Evolutionary conservation across 306 rosid genomes (phyloP), one percentile per base, ranked within the genome.

Genomic region (Lathyrus oleraceus): DNA sequence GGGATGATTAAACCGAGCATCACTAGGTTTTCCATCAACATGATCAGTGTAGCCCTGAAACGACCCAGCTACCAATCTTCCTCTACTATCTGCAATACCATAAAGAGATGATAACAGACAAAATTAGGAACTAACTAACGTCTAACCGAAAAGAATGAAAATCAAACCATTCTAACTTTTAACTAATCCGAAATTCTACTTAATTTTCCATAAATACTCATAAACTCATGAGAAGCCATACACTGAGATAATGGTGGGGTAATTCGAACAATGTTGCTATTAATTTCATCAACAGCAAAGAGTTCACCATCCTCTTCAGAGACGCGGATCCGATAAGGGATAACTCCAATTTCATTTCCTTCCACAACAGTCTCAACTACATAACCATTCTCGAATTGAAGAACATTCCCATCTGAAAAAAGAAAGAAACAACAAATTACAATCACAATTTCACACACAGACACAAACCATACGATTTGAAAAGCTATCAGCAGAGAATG

Each of bases 21-120:
- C 99, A 27, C 91, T 94, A 35, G 97, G 91, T 73, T 94, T 94
- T 28, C 99, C 99, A 75, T 94, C 99, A 25, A 85, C 89, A 76
- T 94, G 97, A 51, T 97, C 97, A 14, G 90, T 81, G 81, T 87
- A 60, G 17, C 99, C 99, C 81, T 90, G 96, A 83, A 94, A 94
- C 60, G 99, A 94, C n/a, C 97, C 97, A 40, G 99, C 99, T 65
- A 94, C 95, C 78, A 94, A 82, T 81, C 99, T 91, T 70, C 88
- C 99, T 83, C 97, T 84, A 79, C 99, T 94, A 82, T 94, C 99
- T 94, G 96, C 88, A 82, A 57, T 57, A 72, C 68, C 28, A 64
- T 45, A 70, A 73, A 54, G 16, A 14, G 42, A 51, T 39, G 40
- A 51, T 44, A 76, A 63, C 61, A n/a, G 52, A 75, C 16, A 12